phyloP scores from a whole-genome alignment of 306 rosid species.

The Spatholobus suberectus region DNA sequence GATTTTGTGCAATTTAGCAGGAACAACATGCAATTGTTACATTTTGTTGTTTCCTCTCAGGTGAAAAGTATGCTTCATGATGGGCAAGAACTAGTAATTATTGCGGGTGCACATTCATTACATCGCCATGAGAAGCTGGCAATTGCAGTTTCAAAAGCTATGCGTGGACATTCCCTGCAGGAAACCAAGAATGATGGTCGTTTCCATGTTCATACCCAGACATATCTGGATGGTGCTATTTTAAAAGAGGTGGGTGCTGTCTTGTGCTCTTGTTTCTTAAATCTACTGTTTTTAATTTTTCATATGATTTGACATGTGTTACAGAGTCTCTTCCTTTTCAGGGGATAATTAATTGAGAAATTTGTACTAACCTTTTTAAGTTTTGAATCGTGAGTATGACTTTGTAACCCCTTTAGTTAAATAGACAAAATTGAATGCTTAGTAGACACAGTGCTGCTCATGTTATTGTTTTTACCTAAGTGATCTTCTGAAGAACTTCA shows the following conservation, averaged over 20 bases:
- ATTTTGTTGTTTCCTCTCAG: conserved; percentile 52
- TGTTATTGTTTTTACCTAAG: background rate
- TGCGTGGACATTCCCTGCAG: conserved; percentile 97
- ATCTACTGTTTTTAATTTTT: conserved; percentile 21
- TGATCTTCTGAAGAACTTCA: conserved; percentile 25
- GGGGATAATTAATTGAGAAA: conserved; percentile 22
- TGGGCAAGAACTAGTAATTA: conserved; percentile 86
- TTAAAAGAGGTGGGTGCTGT: conserved; percentile 79
- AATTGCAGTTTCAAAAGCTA: conserved; percentile 95
- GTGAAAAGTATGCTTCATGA: conserved; percentile 87
- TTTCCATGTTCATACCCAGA: conserved; percentile 95
- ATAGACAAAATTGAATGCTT: conserved; percentile 25
- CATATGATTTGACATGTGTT: background rate
- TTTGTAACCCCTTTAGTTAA: conserved; percentile 23
- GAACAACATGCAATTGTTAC: conserved; percentile 32
- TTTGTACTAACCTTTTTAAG: conserved; percentile 12
- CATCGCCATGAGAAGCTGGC: conserved; percentile 97
- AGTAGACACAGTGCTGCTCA: conserved; percentile 17
- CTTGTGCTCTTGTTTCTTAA: conserved; percentile 38
- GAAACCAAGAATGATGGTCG: conserved; percentile 96
- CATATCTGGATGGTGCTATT: conserved; percentile 90
- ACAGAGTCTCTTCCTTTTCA: conserved; percentile 31
- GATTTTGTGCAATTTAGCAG: conserved; percentile 27
- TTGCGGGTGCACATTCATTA: conserved; percentile 84
- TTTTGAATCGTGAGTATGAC: conserved; percentile 30